Evolutionary conservation across 1,284 basidiomycete species (phyloP).

Genomic region (Rhodotorula sp.): DNA sequence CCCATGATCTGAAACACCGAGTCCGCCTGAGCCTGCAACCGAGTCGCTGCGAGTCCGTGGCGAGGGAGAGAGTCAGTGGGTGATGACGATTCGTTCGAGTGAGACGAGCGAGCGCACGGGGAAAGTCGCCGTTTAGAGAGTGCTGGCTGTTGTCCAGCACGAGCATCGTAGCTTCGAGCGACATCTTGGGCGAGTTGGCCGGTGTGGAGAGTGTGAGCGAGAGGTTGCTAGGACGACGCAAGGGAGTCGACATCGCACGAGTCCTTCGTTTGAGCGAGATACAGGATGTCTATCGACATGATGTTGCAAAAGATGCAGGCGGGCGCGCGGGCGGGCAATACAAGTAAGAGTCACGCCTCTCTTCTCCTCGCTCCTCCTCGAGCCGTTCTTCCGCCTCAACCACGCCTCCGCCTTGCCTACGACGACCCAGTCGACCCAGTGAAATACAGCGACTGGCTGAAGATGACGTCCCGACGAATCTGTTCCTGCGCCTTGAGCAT

Average conservation of each 20-base stretch:
- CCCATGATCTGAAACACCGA: conserved; percentile 88
- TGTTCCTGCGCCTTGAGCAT: conserved; percentile 93
- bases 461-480: conserved; percentile 78
- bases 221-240: background rate
- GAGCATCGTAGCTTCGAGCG: conserved; percentile 89
- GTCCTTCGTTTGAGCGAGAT: too few relatives aligned
- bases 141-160: conserved; percentile 53
- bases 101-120: conserved; percentile 53
- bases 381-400: background rate
- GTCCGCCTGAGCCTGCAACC: conserved; percentile 85
- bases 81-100: background rate
- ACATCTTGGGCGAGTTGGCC: conserved; percentile 61
- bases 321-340: too few relatives aligned
- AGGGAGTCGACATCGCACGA: background rate
- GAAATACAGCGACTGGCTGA: conserved; percentile 40
- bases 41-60: conserved; percentile 32
- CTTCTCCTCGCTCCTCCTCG: background rate
- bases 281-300: too few relatives aligned
- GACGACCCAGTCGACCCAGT: background rate
- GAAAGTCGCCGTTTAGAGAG: conserved; percentile 81
- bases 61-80: background rate
- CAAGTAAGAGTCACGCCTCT: background rate
- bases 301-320: too few relatives aligned
- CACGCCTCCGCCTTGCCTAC: background rate
- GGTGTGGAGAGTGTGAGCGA: background rate